Evolutionary conservation across 1,139 yeast genomes (phyloP).

Genomic region (Blastobotrys apis): DNA sequence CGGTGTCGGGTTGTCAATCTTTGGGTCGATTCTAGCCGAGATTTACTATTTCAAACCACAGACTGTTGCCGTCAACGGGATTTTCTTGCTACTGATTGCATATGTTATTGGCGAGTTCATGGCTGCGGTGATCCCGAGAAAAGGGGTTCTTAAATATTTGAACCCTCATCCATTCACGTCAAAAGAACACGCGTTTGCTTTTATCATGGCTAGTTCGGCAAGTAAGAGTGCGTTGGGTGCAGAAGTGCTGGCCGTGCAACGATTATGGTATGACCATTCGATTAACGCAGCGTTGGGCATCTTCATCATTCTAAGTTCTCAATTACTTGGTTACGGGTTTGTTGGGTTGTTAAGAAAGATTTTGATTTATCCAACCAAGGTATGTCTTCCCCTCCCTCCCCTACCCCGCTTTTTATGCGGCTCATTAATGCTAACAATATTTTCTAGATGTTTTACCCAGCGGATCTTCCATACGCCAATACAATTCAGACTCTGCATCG

Average conservation of each 20-base stretch:
- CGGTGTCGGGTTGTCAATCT: conserved; percentile 33
- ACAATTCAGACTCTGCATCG: conserved; percentile 42
- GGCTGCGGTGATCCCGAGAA: conserved; percentile 29
- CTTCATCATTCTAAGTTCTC: conserved; percentile 46
- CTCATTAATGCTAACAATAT: not conserved
- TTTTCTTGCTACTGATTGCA: conserved; percentile 32
- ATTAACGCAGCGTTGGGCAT: conserved; percentile 44
- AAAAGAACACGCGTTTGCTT: conserved; percentile 54
- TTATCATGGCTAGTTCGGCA: conserved; percentile 48
- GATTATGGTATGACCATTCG: conserved; percentile 43
- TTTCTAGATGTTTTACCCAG: conserved; percentile 46
- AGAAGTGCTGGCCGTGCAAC: conserved; percentile 49
- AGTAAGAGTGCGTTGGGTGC: conserved; percentile 56
- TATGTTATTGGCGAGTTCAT: conserved; percentile 31
- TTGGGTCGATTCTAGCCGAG: conserved; percentile 34
- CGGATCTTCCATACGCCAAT: conserved; percentile 45
- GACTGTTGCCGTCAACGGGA: conserved; percentile 33
- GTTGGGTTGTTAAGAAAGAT: conserved; percentile 53
- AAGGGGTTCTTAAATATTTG: conserved; percentile 24
- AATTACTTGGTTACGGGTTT: conserved; percentile 53
- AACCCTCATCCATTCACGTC: conserved; percentile 55
- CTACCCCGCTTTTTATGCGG: no score
- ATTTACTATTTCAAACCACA: conserved; percentile 36
- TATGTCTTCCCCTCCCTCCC: not conserved
- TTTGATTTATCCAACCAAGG: conserved; percentile 47